Conservation (phyloP, 495 filamentous ascomycete species). For the Penicillium paradoxum region DNA sequence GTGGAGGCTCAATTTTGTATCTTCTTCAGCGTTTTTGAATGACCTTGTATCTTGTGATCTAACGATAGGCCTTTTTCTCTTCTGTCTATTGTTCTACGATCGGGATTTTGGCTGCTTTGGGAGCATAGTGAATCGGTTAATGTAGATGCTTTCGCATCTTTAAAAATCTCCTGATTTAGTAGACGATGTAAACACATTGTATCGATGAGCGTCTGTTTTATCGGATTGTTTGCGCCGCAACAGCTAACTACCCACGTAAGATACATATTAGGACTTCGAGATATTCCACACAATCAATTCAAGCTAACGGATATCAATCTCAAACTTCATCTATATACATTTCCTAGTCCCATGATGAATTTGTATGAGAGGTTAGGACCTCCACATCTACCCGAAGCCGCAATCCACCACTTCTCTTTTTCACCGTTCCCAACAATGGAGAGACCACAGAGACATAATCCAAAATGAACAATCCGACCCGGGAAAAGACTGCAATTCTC, state of each 20-base stretch:
- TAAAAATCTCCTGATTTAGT: background rate
- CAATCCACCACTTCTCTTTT: background rate
- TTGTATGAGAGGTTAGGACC: background rate
- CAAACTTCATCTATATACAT: background rate
- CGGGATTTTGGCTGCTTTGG: conserved; percentile 1
- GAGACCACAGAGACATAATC: background rate
- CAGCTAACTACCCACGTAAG: too few species aligned
- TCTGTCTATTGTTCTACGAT: conserved; percentile 3
- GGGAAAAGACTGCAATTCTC: conserved; percentile 35
- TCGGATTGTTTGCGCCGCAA: too few species aligned
- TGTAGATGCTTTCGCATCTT: background rate
- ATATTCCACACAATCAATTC: too few species aligned
- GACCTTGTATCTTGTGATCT: conserved; percentile 10
- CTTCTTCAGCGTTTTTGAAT: conserved; percentile 9
- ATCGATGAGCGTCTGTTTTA: too few species aligned
- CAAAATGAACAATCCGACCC: conserved; percentile 3
- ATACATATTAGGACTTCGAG: too few species aligned
- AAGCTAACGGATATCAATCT: background rate
- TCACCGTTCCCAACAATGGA: background rate
- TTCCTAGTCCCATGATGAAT: background rate
- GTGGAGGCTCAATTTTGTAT: conserved; percentile 8
- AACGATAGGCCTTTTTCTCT: conserved; percentile 3
- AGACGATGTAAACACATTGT: background rate
- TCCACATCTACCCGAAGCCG: background rate
- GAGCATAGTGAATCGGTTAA: conserved; percentile 1